Base-by-base conservation (phyloP, 2,329 filamentous ascomycete genomes). In the Zymoseptoria pseudotritici region DNA sequence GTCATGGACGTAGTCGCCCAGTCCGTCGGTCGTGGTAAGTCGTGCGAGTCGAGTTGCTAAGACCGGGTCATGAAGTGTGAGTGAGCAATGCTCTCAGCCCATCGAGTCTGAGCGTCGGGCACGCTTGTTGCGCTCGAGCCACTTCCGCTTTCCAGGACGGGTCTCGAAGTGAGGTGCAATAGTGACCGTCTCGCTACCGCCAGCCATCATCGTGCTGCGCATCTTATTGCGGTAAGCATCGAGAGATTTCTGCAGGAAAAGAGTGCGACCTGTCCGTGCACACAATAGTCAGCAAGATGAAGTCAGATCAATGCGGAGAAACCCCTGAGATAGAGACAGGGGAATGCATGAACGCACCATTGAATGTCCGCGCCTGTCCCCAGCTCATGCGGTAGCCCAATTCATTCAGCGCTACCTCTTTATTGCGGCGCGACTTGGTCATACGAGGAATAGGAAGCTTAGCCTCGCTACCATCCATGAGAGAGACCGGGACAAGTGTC, bases 141-240 rank as follows among this genome's bases (percentile, higher is more conserved):
- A 80, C 69, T 74, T 77, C 24, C 90, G 83, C 80, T 96, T 97
- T 59, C 93, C 93, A 20, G 87, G 84, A 51, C 93, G 86, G 3
- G 90, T 94, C 77, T 97, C 91, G 71, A 92, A 95, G 76, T 97
- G 91, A 58, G 90, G 87, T 22, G 90, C 89, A 24, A 89, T 85
- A 20, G 83, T 81, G 58, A 83, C 80, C 52, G 90, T 82, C 63
- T 95, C 90, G 70, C 91, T 87, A 69, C 90, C 89, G 51, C 86
- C 83, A 21, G 83, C 85, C 69, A 95, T 84, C 77, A 96, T 92
- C 58, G 88, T 89, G 66, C 83, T 87, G 65, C 89, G 86, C 74
- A 92, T 94, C 80, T 96, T 96, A 73, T 91, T 93, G 63, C 93
- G 88, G 75, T 97, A 97, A 63, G 89, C 91, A 74, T 97, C 93